Evolutionary conservation across 768 basidiomycete genomes (phyloP), one percentile per base, ranked within the genome.

Genomic region (Butyriboletus loyo): DNA sequence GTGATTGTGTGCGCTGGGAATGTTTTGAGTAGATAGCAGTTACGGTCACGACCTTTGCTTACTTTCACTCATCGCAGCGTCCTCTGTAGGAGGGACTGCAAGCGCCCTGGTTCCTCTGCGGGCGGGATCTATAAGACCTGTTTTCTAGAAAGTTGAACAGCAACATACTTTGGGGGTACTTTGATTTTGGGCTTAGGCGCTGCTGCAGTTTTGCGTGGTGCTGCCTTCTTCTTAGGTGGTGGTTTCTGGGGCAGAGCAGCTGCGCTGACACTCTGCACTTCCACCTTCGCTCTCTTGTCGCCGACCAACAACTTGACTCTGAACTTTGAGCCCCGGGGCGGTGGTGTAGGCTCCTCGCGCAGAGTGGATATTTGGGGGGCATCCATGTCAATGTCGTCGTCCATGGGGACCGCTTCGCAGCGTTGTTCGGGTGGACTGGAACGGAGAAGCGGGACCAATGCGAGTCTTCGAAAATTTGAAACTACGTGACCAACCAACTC

Each of bases 301-400:
- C 74, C 73, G 22, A 81, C 73, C 34, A 81, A 60, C 17, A 82
- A 66, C 61, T 83, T 83, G 37, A 84, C 77, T 49, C 75, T 73
- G 55, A 75, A 68, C 57, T 77, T 77, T 50, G 74, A 59, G 9
- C 65, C 60, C 22, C 69, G 67, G 7, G 85, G 85, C 15, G 88
- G 84, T 44, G 87, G 86, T n/a, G 80, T 80, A 11, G 79, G 78
- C 54, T 90, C 88, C 43, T 89, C 86, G 31, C 75, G 77, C 31
- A 91, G 79, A 27, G 85, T 91, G 24, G 89, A 91, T 49, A 92
- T 91, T 59, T 84, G 84, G 34, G 89, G 89, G 31, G 89, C 86
- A 35, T 90, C 89, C 86, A 90, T 89, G 38, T 77, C 75, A n/a
- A 75, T 61, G 50, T 78, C 75, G 43, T 75, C 71, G 53, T 74